Base-by-base conservation (phyloP, 495 filamentous ascomycete genomes). In the Penicillium atrosanguineum region DNA sequence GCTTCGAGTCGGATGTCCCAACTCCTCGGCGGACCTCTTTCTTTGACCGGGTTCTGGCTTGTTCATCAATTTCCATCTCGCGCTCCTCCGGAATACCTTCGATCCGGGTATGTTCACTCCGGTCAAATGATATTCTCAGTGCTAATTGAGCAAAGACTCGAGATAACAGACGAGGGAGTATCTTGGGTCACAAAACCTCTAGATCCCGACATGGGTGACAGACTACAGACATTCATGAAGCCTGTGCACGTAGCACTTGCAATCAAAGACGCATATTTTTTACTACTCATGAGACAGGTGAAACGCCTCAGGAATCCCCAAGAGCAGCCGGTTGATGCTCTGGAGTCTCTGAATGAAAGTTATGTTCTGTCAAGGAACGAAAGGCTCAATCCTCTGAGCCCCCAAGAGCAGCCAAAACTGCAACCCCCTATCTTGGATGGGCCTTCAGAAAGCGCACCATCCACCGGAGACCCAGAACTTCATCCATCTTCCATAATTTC, bases 41-140 rank as follows among this genome's bases (percentile, higher is more conserved):
- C 73, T 20, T 26, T 79, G 15, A 73, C 72, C 16, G 71, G 70
- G 40, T 74, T 67, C 55, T 88, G 84, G 84, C 69, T 88, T 9
- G 78, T 87, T 41, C 69, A 83, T 40, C 71, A 76, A 38, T 86
- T 83, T 59, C 86, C 86, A 19, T 64, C 71, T 53, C 72, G 77
- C 37, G 78, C 85, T 7, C 82, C 86, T 15, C 79, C 75, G 41
- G 77, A 80, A 48, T 87, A 83, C 61, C 74, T 79, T 59, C 76
- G 79, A 26, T 77, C 75, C 20, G 86, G 86, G 78, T 85, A 75
- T 57, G 75, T 66, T 15, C 16, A 25, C 25, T 18, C n/a, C 15
- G 15, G 1, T 14, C 1, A 15, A 34, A 34, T 12, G 4, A 14
- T 15, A 14, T 34, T 34, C 12, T 14, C 31, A 14, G 3, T 2